These are phyloP conservation scores for Euphorbia celastroides DNA, from an alignment of 441 rosid species.

Conservation along the genomic window DNA sequence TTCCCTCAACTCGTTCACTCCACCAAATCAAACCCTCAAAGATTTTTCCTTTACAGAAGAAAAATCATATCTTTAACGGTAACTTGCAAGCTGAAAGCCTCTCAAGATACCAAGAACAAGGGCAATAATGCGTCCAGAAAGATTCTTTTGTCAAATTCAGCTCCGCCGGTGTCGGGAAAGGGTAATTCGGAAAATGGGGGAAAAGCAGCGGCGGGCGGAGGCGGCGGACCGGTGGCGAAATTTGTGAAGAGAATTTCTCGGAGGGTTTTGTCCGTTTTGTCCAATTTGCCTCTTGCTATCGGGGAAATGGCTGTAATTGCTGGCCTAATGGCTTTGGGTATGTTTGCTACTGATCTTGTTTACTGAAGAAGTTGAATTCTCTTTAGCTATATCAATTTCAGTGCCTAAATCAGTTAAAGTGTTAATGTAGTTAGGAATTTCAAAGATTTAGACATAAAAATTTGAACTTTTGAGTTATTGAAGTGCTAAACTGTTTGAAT, in stretches of 20 bases:
- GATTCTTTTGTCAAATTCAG: conserved; percentile 51
- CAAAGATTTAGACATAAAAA: background rate
- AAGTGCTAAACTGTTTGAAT: background rate
- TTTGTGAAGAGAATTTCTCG: conserved; percentile 48
- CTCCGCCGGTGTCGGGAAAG: conserved; percentile 53
- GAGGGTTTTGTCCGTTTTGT: conserved; percentile 59
- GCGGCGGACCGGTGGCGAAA: conserved; percentile 24
- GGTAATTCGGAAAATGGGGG: conserved; percentile 15
- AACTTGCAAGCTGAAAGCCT: conserved; percentile 57
- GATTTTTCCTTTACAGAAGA: conserved; percentile 20
- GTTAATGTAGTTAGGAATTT: background rate
- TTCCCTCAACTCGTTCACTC: conserved; percentile 25
- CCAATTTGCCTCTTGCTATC: conserved; percentile 78
- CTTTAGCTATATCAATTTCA: too few relatives aligned
- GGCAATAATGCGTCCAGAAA: conserved; percentile 40
- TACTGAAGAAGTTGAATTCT: too few relatives aligned
- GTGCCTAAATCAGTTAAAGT: too few relatives aligned
- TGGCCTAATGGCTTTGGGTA: conserved; percentile 92
- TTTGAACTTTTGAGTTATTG: background rate
- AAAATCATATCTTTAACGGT: conserved; percentile 31
- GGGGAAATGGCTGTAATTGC: conserved; percentile 78
- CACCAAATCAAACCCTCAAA: conserved; percentile 24
- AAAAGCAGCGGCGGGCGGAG: conserved; percentile 23
- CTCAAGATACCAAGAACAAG: conserved; percentile 37
- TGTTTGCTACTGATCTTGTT: too few relatives aligned